Conservation (phyloP, 345 rosid species). For the Diplotaxis tenuifolia region DNA sequence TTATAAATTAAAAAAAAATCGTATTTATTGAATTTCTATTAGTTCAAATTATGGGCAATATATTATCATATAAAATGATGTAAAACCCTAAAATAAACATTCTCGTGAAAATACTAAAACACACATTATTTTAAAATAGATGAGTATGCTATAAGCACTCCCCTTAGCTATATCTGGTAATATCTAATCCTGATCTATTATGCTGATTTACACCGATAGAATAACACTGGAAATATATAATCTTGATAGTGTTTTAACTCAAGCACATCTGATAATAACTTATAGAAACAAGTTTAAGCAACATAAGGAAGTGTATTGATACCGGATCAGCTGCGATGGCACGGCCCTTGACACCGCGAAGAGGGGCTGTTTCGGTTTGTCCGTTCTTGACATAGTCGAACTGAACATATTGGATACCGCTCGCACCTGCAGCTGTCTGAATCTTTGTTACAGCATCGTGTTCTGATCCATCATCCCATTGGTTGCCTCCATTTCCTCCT, state of each 20-base stretch:
- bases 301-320: not conserved
- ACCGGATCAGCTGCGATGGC: constrained; percentile 1
- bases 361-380: not conserved
- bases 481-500: not conserved
- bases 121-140: not conserved
- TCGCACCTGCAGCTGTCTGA: not conserved
- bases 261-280: not conserved
- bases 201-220: not conserved
- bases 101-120: not conserved
- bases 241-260: not conserved
- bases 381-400: constrained; percentile 23
- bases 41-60: not conserved
- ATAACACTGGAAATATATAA: not conserved
- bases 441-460: constrained; percentile 20
- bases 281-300: not conserved
- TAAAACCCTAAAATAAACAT: not conserved
- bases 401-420: constrained; percentile 10
- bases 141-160: not conserved
- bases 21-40: not conserved
- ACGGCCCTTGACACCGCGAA: constrained; percentile 17
- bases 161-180: not conserved
- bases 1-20: not conserved
- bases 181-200: not conserved
- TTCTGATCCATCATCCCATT: constrained; percentile 11
- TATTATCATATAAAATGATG: not conserved